Base-by-base conservation (phyloP, 2,329 filamentous ascomycete genomes). In the Fusarium sp. region DNA sequence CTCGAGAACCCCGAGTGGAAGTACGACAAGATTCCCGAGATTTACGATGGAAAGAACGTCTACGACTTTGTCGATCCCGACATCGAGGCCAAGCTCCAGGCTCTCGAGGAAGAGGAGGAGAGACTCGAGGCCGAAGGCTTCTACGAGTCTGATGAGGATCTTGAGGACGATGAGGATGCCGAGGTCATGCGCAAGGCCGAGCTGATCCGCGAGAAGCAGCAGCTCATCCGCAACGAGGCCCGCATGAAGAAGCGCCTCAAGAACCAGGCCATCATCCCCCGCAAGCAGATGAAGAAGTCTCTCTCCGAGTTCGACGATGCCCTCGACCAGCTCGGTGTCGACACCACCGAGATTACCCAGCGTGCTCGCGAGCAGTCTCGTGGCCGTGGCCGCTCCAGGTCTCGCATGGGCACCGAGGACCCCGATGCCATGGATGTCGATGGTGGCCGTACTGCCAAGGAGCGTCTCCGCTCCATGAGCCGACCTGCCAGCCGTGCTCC, bases 31-130 rank as follows among this genome's bases (percentile, higher is more conserved):
- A 92, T 98, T 58, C 96, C 96, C 32, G 96, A 99, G 82, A 87
- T 98, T 50, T 92, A 94, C 80, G 90, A 98, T 78, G 96, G 96
- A 81, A 94, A 95, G 87, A 99, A 99, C 80, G 93, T 99, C 61
- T 96, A 95, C 83, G 96, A 99, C 82, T 99, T 93, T 80, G 90
- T 99, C 77, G 96, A 98, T 77, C 94, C 95, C 2, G 97, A 99
- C 59, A 99, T 99, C 78, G 96, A 97, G 77, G 88, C 90, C 72
- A 98, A 97, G 85, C 88, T 99, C 51, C 90, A 91, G 54, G 93
- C 93, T 59, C 87, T 99, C 34, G 96, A 99, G 81, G 94, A 94
- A 68, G 97, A 99, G 78, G 96, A 99, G 80, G 95, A 97, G 83
- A 91, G 91, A 75, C 88, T 98, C 16, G 92, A 98, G 81, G 91